Base-by-base conservation (phyloP, 2,329 filamentous ascomycete genomes). In the Diplodia intermedia region DNA sequence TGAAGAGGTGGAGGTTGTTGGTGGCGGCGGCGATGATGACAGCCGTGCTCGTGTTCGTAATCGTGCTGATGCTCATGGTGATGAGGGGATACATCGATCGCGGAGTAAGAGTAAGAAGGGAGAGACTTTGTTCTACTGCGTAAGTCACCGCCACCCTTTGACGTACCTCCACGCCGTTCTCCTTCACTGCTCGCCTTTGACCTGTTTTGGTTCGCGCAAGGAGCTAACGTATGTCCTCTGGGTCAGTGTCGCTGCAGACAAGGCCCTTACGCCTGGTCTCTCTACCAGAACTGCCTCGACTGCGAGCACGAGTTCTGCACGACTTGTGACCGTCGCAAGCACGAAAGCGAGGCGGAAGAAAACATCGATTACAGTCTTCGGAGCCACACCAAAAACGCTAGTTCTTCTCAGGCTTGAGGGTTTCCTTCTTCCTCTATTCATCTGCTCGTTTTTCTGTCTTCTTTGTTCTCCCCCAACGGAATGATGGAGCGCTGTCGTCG, bases 251-350 rank as follows among this genome's bases (percentile, higher is more conserved):
- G 47, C 31, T 70, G 69, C 56, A 62, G 43, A 6, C 49, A 57
- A 53, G 69, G 69, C 0, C 69, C 69, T 49, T 69, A 38, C 38
- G 40, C 56, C 14, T 47, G 38, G 36, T 55, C 56, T n/a, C 61
- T 66, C 43, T 67, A 67, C 26, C 36, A 47, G 47, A 67, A 38
- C 55, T 70, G 69, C 56, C 53, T 69, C 15, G 20, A 63, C 36
- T 70, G 69, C 57, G 54, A 67, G 3, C 69, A 70, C 50, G 38
- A 65, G 52, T 67, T 67, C 31, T 70, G 69, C 38, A 50, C 43
- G 18, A 15, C 23, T 14, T 70, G 69, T 43, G 67, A 57, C 29
- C 55, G 54, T 15, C 53, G 55, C 31, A 61, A 15, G 33, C 55
- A 63, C n/a, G 60, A 63, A 31, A 50, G 18, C 43, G 52, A 47